A percentile compares a stretch with the other conserved stretches of the same genome.
phyloP scores from a whole-genome alignment of 140 eudicot genomes.

The Oenanthe javanica region DNA sequence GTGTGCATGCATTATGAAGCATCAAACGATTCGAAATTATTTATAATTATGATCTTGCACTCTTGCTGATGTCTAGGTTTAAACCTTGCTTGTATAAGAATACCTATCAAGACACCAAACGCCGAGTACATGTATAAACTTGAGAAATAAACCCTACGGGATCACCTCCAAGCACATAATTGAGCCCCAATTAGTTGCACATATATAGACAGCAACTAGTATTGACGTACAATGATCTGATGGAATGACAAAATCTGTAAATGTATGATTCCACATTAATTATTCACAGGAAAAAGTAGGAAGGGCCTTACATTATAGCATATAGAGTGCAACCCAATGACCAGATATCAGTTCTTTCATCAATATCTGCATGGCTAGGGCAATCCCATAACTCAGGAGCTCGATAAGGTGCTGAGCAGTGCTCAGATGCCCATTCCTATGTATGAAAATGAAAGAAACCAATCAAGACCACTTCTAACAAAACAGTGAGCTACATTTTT shows the following conservation, averaged over 20 bases:
- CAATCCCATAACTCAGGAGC: conserved; percentile 98
- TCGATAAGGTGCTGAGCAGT: conserved; percentile 84
- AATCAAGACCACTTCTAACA: conserved; percentile 8
- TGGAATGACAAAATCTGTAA: not conserved
- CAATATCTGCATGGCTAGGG: conserved; percentile 89
- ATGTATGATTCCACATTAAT: not conserved
- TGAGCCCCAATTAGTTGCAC: not conserved
- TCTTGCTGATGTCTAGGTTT: not conserved
- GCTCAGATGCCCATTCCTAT: conserved; percentile 96
- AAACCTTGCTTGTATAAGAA: not conserved
- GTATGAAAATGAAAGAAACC: conserved; percentile 18
- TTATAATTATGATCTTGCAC: no score
- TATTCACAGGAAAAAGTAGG: not conserved
- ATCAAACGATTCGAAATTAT: not conserved
- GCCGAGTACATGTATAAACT: not conserved
- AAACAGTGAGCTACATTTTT: not conserved
- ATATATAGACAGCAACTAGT: not conserved
- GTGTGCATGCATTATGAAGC: not conserved
- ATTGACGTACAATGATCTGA: not conserved
- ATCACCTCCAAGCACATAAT: not conserved
- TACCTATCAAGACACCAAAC: not conserved
- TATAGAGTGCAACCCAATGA: conserved; percentile 84
- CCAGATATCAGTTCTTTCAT: conserved; percentile 94
- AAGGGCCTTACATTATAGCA: conserved; percentile 67
- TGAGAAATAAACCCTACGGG: no score